Evolutionary conservation across 176 grass and related monocot genomes (phyloP), one percentile per base, ranked within the genome.

Genomic region (Themeda triandra): DNA sequence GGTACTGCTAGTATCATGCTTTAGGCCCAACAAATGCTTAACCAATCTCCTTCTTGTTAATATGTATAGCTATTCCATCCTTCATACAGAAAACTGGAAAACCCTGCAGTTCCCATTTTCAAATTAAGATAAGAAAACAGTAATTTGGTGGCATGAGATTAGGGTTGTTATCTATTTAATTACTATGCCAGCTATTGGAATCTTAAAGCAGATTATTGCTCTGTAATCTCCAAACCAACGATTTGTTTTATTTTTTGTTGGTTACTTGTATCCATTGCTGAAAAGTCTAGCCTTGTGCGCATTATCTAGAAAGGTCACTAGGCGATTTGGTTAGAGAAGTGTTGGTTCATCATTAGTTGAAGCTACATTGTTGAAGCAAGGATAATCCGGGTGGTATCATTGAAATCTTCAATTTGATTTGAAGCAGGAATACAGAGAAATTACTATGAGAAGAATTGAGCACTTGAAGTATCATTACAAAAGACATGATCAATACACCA

Each of bases 381-480:
- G 66, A 76, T 66, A 21, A 73, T 13, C 59, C 3, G n/a, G 30
- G 31, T 45, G 18, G 13, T 78, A 12, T 70, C 56, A 28, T 9
- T 90, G 24, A 19, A 30, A 36, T 67, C 10, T 75, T 33, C 30
- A 76, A 23, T 77, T 83, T 41, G 35, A 21, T 89, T 67, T 71
- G 80, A 92, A 86, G 17, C 54, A 93, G 94, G 94, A 94, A 36
- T 89, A 92, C 62, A 89, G 92, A 74, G 83, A 90, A 40, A 92
- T 94, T 36, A 35, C 83, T 28, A 24, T 25, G 27, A 91, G 71
- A 77, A 90, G 92, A 82, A 90, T 92, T 87, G 62, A 71, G 59
- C 90, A 89, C 23, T 81, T 97, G 77, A 80, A 83, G 67, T 60
- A 82, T 80, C 82, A 92, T 83, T 81, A 75, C 45, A 83, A 87